These are phyloP conservation scores for Saccharomycopsis sp. DNA, from an alignment of 805 yeast genomes.

Conservation along the genomic window DNA sequence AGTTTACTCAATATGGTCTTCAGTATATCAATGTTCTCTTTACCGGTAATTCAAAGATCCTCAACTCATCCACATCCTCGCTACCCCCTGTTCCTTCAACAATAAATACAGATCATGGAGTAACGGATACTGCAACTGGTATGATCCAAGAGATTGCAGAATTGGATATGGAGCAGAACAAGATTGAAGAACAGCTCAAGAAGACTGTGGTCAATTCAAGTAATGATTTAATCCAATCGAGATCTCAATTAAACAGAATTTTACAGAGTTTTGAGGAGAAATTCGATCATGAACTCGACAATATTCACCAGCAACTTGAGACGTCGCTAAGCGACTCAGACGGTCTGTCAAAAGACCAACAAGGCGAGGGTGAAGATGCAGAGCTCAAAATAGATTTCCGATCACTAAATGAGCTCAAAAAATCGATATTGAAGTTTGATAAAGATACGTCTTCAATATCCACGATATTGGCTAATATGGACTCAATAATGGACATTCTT, in stretches of 20 bases:
- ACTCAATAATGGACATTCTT: conserved; percentile 66
- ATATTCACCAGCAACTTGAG: conserved; percentile 1
- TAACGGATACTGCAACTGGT: background rate
- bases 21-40: background rate
- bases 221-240: conserved; percentile 36
- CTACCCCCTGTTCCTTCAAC: background rate
- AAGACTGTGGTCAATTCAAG: conserved; percentile 32
- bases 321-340: conserved; percentile 12
- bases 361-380: conserved; percentile 22
- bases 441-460: conserved; percentile 28
- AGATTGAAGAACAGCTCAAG: conserved; percentile 40
- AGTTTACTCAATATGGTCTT: background rate
- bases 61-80: background rate
- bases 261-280: conserved; percentile 30
- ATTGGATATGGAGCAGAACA: conserved; percentile 49
- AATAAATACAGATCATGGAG: background rate
- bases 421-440: conserved; percentile 20
- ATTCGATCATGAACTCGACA: conserved; percentile 23
- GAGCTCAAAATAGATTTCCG: background rate
- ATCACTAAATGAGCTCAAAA: background rate
- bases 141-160: conserved; percentile 70
- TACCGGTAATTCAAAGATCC: background rate
- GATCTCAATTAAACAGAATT: conserved; percentile 32
- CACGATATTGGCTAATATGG: conserved; percentile 52
- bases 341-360: conserved; percentile 28